A percentile compares a stretch with the other conserved stretches of the same genome.
Conservation (phyloP, 1,284 basidiomycete genomes). For the Cutaneotrichosporon daszewskae region DNA sequence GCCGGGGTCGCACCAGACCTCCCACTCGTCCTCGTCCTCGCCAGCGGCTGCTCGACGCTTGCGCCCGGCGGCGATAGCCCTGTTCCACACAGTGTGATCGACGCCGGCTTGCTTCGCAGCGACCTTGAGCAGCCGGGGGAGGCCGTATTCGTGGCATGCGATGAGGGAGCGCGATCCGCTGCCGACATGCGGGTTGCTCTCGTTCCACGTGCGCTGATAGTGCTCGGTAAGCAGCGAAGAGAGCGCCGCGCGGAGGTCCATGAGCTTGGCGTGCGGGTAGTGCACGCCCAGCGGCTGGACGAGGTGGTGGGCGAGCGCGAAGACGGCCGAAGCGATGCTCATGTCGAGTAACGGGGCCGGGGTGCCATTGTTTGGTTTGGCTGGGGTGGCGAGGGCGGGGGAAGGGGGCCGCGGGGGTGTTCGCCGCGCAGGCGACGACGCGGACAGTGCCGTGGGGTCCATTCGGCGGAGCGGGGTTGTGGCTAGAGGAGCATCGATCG, state of each 20-base stretch:
- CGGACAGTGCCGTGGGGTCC: no score
- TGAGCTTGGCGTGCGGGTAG: constrained; percentile 30
- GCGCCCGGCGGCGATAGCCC: constrained; percentile 23
- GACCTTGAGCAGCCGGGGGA: constrained; percentile 28
- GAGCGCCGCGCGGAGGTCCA: constrained; percentile 29
- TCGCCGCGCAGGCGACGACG: neutral
- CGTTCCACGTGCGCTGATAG: constrained; percentile 37
- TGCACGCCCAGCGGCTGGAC: constrained; percentile 31
- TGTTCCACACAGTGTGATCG: constrained; percentile 30
- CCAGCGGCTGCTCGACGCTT: constrained; percentile 11
- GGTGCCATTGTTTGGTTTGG: neutral
- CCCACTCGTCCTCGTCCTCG: constrained; percentile 37
- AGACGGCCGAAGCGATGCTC: constrained; percentile 33
- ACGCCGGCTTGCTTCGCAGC: constrained; percentile 30
- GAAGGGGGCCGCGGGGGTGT: neutral
- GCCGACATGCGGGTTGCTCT: constrained; percentile 30
- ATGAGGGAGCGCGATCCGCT: constrained; percentile 43
- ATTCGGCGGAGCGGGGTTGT: no score
- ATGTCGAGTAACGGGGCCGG: constrained; percentile 21
- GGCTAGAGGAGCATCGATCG: no score
- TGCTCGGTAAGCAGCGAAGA: constrained; percentile 16
- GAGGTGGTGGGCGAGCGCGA: constrained; percentile 37
- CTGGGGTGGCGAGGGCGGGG: neutral
- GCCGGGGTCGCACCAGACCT: constrained; percentile 48
- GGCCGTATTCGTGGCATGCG: constrained; percentile 24